These are phyloP conservation scores for Monosporascus cannonballus DNA, from an alignment of 2,329 filamentous ascomycete genomes.

Conservation along the genomic window DNA sequence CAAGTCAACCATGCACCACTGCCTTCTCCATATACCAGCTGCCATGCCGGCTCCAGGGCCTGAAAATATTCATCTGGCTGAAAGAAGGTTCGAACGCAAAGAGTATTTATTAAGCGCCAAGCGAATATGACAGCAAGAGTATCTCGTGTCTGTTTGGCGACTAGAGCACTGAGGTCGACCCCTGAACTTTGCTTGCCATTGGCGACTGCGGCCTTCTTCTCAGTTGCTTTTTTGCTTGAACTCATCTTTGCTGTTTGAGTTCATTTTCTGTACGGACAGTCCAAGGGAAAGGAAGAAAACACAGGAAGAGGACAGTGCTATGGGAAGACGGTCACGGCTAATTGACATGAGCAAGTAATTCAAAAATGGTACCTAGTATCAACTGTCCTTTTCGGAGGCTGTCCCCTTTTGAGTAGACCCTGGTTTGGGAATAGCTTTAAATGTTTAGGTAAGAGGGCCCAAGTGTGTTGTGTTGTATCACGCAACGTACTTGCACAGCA, in stretches of 20 bases:
- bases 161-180: slow-evolving; percentile 14
- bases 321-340: slow-evolving; percentile 16
- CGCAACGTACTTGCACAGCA: too few relatives aligned
- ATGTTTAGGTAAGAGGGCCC: neutral
- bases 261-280: slow-evolving; percentile 3
- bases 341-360: slow-evolving; percentile 11
- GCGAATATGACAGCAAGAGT: slow-evolving; percentile 44
- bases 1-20: slow-evolving; percentile 92
- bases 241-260: slow-evolving; percentile 8
- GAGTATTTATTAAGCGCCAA: slow-evolving; percentile 73
- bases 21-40: slow-evolving; percentile 69
- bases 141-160: slow-evolving; percentile 27
- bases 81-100: slow-evolving; percentile 82
- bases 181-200: slow-evolving; percentile 3
- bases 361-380: neutral
- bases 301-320: slow-evolving; percentile 1
- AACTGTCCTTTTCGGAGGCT: neutral
- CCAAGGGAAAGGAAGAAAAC: neutral
- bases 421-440: neutral
- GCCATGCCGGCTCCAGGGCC: slow-evolving; percentile 90
- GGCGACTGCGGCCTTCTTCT: slow-evolving; percentile 4
- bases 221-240: slow-evolving; percentile 16
- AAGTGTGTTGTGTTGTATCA: neutral
- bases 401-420: neutral
- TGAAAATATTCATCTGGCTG: slow-evolving; percentile 98